Evolutionary conservation across 1,284 basidiomycete species (phyloP).

Genomic region (Ceratobasidium sp.): DNA sequence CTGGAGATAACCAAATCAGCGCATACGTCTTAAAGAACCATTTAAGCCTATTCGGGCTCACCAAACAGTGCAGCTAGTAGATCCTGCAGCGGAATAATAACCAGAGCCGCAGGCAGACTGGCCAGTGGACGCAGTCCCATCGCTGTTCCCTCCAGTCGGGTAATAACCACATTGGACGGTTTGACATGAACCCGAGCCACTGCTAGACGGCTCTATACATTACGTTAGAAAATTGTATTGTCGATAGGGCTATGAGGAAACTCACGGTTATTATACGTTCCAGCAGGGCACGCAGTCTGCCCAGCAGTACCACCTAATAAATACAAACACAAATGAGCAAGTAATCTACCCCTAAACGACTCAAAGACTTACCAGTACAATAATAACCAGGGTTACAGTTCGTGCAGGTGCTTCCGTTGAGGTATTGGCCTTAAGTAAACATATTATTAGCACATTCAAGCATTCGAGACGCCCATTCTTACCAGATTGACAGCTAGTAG

Average conservation of each 20-base stretch:
- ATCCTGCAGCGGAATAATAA: background rate
- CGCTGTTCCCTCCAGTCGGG: background rate
- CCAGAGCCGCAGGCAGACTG: background rate
- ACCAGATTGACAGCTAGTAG: constrained; percentile 5
- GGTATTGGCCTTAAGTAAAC: background rate
- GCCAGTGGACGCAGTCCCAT: constrained; percentile 2
- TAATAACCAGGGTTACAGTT: constrained; percentile 10
- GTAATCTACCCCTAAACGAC: background rate
- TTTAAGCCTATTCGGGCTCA: background rate
- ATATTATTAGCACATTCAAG: background rate
- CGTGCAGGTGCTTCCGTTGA: background rate
- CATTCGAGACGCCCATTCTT: background rate
- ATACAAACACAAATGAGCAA: background rate
- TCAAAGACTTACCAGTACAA: constrained; percentile 8
- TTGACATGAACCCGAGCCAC: background rate
- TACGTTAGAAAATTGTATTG: background rate
- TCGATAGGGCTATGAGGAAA: background rate
- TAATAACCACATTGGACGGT: background rate
- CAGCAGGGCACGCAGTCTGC: constrained; percentile 6
- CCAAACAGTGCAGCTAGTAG: constrained; percentile 14
- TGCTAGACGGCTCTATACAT: background rate
- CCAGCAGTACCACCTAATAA: background rate
- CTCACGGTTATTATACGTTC: constrained; percentile 17
- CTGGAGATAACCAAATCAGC: background rate
- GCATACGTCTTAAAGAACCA: background rate